Base-by-base conservation (phyloP, 1,139 yeast species). In the Geotrichum aggregatum region DNA sequence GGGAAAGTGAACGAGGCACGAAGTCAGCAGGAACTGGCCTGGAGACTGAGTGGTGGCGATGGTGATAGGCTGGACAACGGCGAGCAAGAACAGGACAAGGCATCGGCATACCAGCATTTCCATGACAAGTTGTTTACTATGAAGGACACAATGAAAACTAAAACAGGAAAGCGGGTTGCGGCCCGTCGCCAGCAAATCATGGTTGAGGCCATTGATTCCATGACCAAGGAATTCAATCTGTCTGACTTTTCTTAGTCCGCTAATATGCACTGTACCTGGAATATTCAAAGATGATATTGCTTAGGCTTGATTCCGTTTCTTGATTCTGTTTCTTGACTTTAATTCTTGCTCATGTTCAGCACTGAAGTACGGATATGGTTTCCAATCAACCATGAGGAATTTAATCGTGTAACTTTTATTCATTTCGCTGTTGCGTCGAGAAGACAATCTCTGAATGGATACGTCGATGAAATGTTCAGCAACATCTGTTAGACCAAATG, bases 1-100 rank as follows among this genome's bases (percentile, higher is more conserved):
- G 55, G 83, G 70, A 62, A 84, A 78, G 38, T 83, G 73, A 45
- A 76, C 75, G 53, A 75, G 62, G 30, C 72, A 77, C 60, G 77
- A 76, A 69, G 68, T 80, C 72, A 66, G 70, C 30, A 76, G 70
- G 47, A 72, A 18, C 30, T 39, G 16, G 30, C 42, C 16, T 14
- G 10, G 36, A 5, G 19, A 16, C 19, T 34, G n/a, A n/a, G n/a
- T n/a, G 65, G 18, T 3, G 16, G 2, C 14, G 36, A 18, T n/a
- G n/a, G 35, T 5, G 35, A 31, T 11, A 6, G 35, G 6, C 19
- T 21, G 6, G 14, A 14, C 40, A 16, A 3, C 13, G 5, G 28
- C 5, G 8, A 8, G 28, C 5, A 24, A 24, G 28, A 41, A 11
- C 52, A 49, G 16, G 30, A 38, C 21, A 11, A 36, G 18, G 33